phyloP scores from a whole-genome alignment of 352 stramenopile species.

The Phytophthora capsici region DNA sequence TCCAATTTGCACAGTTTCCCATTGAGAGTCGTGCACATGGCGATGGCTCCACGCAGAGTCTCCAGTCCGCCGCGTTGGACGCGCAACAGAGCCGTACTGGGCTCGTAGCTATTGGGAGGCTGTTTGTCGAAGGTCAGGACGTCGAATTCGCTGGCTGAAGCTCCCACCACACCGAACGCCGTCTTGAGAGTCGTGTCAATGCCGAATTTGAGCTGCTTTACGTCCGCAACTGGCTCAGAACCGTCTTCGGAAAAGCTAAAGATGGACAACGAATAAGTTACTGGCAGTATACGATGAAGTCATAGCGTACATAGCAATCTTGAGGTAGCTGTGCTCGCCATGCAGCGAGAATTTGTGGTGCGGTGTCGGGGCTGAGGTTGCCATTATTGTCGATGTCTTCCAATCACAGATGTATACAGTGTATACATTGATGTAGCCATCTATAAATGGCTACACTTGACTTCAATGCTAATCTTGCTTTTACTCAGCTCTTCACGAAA shows the following conservation, averaged over 20 bases:
- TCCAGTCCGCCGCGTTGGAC: constrained; percentile 67
- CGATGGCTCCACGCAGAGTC: constrained; percentile 66
- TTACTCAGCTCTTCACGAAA: too few species aligned
- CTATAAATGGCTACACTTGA: neutral
- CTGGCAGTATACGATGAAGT: neutral
- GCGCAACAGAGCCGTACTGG: constrained; percentile 62
- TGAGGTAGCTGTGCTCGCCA: constrained; percentile 57
- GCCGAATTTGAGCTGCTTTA: constrained; percentile 75
- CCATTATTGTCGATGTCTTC: neutral
- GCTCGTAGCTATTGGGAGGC: constrained; percentile 39
- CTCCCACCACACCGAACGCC: constrained; percentile 71
- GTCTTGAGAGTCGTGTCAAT: constrained; percentile 75
- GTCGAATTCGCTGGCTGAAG: constrained; percentile 71
- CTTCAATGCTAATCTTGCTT: neutral
- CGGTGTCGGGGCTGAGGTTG: constrained; percentile 14
- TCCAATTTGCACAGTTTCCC: constrained; percentile 69
- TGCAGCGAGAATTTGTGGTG: constrained; percentile 84
- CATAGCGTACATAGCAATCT: constrained; percentile 67
- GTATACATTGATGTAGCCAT: neutral
- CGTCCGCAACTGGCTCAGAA: constrained; percentile 42
- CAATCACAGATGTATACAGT: neutral
- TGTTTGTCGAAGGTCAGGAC: constrained; percentile 53
- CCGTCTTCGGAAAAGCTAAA: constrained; percentile 65
- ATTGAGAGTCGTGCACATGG: constrained; percentile 77
- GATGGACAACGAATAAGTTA: neutral